These are phyloP conservation scores for Willaertia magna DNA, from an alignment of 208 protist genomes.

Conservation along the genomic window DNA sequence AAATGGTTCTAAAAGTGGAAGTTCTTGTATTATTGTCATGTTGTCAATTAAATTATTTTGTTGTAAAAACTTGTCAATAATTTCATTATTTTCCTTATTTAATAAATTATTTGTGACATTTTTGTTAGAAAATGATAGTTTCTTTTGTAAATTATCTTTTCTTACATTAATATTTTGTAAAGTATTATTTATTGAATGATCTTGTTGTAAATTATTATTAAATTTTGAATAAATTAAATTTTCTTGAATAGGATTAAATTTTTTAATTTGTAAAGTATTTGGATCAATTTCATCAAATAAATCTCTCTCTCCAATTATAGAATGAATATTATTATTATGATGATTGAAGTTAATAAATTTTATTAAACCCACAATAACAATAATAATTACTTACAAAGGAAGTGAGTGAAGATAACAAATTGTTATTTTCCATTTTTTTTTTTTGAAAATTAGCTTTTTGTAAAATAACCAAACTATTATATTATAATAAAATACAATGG, in stretches of 20 bases:
- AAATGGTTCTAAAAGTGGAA: no score
- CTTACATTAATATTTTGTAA: neutral
- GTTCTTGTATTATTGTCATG: neutral
- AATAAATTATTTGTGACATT: neutral
- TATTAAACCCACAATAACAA: no score
- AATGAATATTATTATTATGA: no score
- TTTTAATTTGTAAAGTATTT: neutral
- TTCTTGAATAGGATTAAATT: neutral
- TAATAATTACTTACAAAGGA: no score
- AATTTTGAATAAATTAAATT: neutral
- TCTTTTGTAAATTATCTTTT: neutral
- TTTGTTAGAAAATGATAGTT: neutral
- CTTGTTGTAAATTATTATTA: neutral
- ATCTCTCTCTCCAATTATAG: neutral
- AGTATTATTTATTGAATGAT: neutral
- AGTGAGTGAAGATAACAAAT: no score
- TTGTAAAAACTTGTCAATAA: neutral
- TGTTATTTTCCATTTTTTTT: no score
- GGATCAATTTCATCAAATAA: neutral
- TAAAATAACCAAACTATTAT: no score
- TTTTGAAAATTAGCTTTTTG: no score
- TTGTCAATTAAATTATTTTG: neutral
- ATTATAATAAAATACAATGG: no score
- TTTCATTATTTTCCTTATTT: neutral
- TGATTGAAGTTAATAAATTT: no score